These are phyloP conservation scores for Triticum turgidum DNA, from an alignment of 176 grass and related monocot species.

Conservation along the genomic window DNA sequence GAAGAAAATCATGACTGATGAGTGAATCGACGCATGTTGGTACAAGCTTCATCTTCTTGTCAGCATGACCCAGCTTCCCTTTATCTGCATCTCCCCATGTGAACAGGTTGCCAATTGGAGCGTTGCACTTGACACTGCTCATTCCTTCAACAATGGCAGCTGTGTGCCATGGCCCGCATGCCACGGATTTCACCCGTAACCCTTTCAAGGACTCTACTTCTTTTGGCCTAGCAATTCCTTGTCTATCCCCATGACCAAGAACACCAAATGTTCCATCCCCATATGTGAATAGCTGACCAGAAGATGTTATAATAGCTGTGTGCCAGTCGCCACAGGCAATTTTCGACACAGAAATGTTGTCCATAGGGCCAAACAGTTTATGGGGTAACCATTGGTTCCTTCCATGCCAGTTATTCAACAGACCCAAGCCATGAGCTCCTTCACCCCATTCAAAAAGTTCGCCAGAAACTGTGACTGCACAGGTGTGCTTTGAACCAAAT, in stretches of 20 bases:
- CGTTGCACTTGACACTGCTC: constrained; percentile 52
- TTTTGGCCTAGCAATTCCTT: constrained; percentile 67
- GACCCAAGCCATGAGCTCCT: constrained; percentile 36
- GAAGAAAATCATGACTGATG: constrained; percentile 68
- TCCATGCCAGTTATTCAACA: constrained; percentile 39
- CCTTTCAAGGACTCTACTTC: constrained; percentile 85
- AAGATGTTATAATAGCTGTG: constrained; percentile 74
- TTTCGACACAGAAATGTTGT: constrained; percentile 66
- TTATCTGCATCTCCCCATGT: constrained; percentile 92
- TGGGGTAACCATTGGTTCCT: constrained; percentile 76
- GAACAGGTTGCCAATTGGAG: constrained; percentile 74
- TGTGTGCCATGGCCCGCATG: constrained; percentile 93
- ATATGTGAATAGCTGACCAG: constrained; percentile 83
- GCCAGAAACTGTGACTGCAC: constrained; percentile 71
- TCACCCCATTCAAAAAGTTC: constrained; percentile 88
- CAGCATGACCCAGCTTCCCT: constrained; percentile 76
- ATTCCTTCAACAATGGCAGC: constrained; percentile 79
- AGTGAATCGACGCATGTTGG: constrained; percentile 80
- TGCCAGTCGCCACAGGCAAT: constrained; percentile 94
- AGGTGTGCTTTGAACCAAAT: constrained; percentile 76
- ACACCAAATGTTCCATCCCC: constrained; percentile 94
- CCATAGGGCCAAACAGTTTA: constrained; percentile 53
- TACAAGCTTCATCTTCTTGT: constrained; percentile 59
- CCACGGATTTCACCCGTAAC: constrained; percentile 63
- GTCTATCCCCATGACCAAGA: constrained; percentile 80